These are phyloP conservation scores for Dryadomyces quercivorus DNA, from an alignment of 2,329 filamentous ascomycete species.

Conservation along the genomic window DNA sequence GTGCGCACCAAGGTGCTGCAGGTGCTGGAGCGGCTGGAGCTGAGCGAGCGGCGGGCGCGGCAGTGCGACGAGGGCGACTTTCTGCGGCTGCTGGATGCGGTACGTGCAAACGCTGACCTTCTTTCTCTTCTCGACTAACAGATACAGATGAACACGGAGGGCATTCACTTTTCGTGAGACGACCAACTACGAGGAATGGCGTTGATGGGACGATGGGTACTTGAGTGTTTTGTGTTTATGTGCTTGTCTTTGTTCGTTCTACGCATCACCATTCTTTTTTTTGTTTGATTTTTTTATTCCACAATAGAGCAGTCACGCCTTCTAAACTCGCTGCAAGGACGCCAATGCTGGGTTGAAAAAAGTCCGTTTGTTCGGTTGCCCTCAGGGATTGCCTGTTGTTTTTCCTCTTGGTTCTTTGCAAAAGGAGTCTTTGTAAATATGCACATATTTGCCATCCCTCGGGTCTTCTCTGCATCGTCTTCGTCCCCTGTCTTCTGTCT, in stretches of 20 bases:
- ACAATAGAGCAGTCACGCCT: no score
- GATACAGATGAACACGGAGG: slow-evolving; percentile 65
- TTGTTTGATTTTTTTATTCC: not conserved
- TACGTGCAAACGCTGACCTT: no score
- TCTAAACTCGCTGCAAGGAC: no score
- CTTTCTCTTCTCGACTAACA: no score
- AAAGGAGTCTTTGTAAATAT: not conserved
- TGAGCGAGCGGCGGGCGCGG: slow-evolving; percentile 70
- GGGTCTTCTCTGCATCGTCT: not conserved
- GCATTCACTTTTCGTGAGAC: slow-evolving; percentile 72
- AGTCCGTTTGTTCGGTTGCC: slow-evolving; percentile 6
- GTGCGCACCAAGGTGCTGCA: slow-evolving; percentile 80
- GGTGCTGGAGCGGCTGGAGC: slow-evolving; percentile 68
- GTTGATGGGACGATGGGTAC: not conserved
- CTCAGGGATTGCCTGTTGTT: slow-evolving; percentile 3
- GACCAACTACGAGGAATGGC: not conserved
- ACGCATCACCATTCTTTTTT: not conserved
- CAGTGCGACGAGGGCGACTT: slow-evolving; percentile 93
- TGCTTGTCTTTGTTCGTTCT: no score
- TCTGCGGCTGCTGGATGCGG: slow-evolving; percentile 58
- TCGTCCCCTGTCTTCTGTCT: not conserved
- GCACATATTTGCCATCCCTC: not conserved
- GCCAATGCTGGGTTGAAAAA: not conserved
- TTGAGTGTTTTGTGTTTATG: no score
- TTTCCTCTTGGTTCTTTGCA: not conserved